Evolutionary conservation across 129 eudicot species (phyloP).

Genomic region (Helianthus annuus): DNA sequence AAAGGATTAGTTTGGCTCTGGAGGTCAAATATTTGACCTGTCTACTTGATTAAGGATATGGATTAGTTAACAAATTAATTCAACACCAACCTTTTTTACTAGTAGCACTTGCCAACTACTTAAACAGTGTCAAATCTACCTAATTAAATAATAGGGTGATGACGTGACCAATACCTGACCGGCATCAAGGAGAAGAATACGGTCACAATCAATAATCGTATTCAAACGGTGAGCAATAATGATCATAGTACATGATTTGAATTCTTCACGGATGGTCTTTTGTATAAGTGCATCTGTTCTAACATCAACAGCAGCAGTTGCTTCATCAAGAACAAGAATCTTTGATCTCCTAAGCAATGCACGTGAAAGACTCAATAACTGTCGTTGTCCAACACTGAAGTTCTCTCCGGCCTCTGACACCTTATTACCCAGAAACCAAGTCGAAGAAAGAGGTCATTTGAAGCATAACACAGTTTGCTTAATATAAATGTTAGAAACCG

Average conservation of each 20-base stretch:
- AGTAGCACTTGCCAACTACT: no score
- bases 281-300: constrained; percentile 95
- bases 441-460: neutral
- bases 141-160: no score
- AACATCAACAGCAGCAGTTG: no score
- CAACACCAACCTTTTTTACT: neutral
- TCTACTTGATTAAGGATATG: neutral
- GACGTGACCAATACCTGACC: constrained; percentile 57
- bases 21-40: neutral
- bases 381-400: no score
- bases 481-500: constrained; percentile 2
- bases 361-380: no score
- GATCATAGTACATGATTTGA: constrained; percentile 93
- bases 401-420: constrained; percentile 52
- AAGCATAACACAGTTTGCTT: neutral
- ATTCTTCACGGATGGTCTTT: constrained; percentile 93
- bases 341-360: no score
- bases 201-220: constrained; percentile 88
- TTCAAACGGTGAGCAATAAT: constrained; percentile 93
- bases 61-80: neutral
- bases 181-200: constrained; percentile 82
- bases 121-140: no score
- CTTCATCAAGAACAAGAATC: no score
- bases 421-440: constrained; percentile 28
- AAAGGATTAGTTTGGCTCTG: neutral